Base-by-base conservation (phyloP, 805 yeast species). In the Gaillardinia entomophila region DNA sequence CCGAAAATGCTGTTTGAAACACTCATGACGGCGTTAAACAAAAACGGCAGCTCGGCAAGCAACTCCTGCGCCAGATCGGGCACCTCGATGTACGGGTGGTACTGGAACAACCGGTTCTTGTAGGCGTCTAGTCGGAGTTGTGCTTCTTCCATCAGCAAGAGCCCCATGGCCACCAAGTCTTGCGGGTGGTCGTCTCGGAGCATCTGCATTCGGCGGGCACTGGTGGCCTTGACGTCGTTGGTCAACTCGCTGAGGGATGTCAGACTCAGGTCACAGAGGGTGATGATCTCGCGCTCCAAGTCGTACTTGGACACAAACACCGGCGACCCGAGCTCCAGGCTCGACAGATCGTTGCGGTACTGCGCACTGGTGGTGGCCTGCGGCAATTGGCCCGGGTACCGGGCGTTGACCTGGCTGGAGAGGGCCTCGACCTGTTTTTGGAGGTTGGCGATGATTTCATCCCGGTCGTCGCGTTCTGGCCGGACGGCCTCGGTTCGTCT, bases 21-120 rank as follows among this genome's bases (percentile, higher is more conserved):
- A 3, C 85, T 71, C 71, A 87, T 72, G 12, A 87, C 60, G 0
- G 82, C 66, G 24, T 78, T 69, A 43, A 86, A 75, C 28, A 87
- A 53, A 15, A 73, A 66, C 2, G 94, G 95, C 27, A 68, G 67
- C 1, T 67, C 55, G 11, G 51, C 48, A 29, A 79, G 62, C 32
- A 87, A 46, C 12, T 61, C 62, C 6, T 71, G 75, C 4, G 73
- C 65, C 12, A 62, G 58, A 0, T 51, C 53, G 0, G 77, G 73
- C 3, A 84, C 51, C 22, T 61, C 67, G n/a, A 86, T 70, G 24
- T 79, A 68, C 3, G 89, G 85, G 41, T 69, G 75, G 4, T 54
- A 46, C 1, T 62, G 49, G 44, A 72, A 71, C 12, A 85, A 52
- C 7, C 55, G 51, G 0, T 55, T 51, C 17, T 68, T 57, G 52